A percentile compares a stretch with the other conserved stretches of the same genome.
phyloP scores from a whole-genome alignment of 2,329 filamentous ascomycete genomes.

The Plenodomus biglobosus region DNA sequence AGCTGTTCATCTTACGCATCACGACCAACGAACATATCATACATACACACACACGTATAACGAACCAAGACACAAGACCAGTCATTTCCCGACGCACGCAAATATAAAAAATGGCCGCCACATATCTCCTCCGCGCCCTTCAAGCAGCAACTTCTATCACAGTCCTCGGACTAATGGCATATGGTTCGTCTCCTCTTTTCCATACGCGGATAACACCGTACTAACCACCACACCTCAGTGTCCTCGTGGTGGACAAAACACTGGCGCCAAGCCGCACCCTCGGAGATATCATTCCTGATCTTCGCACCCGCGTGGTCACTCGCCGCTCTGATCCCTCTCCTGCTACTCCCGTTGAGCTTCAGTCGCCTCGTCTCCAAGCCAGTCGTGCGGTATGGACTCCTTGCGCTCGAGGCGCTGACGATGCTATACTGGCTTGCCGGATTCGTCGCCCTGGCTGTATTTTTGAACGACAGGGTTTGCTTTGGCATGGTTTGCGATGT shows the following conservation, averaged over 20 bases:
- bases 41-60: not conserved
- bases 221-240: constrained; percentile 48
- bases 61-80: too few relatives aligned
- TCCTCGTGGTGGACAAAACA: constrained; percentile 56
- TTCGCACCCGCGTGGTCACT: constrained; percentile 75
- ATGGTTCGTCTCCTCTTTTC: constrained; percentile 56
- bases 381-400: constrained; percentile 61
- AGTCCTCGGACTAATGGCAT: constrained; percentile 72
- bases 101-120: constrained; percentile 57
- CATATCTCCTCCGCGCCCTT: constrained; percentile 65
- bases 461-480: constrained; percentile 61
- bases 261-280: constrained; percentile 57
- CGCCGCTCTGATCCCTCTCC: constrained; percentile 68
- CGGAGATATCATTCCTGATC: constrained; percentile 72
- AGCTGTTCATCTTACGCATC: too few relatives aligned
- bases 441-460: constrained; percentile 73
- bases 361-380: constrained; percentile 40
- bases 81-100: too few relatives aligned
- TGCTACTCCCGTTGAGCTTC: constrained; percentile 65
- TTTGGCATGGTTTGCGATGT: constrained; percentile 58
- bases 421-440: constrained; percentile 90
- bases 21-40: too few relatives aligned
- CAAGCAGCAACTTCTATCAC: constrained; percentile 71
- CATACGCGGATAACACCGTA: not conserved
- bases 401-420: constrained; percentile 70